These are phyloP conservation scores for Ophiostoma montium DNA, from an alignment of 2,329 filamentous ascomycete genomes.

Conservation along the genomic window DNA sequence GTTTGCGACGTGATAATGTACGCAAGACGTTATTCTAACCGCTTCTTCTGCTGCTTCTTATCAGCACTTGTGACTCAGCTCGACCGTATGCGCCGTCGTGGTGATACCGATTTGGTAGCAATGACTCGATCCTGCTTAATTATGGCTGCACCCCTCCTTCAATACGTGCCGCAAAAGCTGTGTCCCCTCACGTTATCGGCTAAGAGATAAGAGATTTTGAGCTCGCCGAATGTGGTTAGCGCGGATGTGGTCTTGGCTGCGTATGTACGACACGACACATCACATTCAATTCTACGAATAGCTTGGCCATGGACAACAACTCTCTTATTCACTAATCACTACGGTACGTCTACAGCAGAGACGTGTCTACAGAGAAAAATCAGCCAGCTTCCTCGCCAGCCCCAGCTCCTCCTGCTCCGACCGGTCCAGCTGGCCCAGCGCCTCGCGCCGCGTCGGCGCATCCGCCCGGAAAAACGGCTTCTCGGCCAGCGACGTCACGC, in stretches of 20 bases:
- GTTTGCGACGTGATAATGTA: neutral
- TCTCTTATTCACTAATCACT: too few species aligned
- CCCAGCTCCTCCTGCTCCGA: conserved; percentile 26
- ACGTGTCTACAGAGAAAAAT: conserved; percentile 8
- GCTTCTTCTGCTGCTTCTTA: neutral
- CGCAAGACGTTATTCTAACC: too few species aligned
- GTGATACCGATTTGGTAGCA: neutral
- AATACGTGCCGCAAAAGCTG: conserved; percentile 3
- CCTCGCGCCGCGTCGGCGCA: conserved; percentile 53
- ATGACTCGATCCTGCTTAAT: conserved; percentile 1
- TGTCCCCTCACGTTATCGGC: conserved; percentile 2
- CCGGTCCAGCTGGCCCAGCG: conserved; percentile 46
- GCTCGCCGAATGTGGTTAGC: conserved; percentile 5
- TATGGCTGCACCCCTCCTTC: conserved; percentile 1
- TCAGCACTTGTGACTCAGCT: too few species aligned
- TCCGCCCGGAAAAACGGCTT: conserved; percentile 52
- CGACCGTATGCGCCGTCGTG: neutral
- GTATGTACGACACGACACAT: too few species aligned
- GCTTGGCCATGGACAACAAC: too few species aligned
- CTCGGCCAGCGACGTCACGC: conserved; percentile 57
- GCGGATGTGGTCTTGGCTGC: neutral
- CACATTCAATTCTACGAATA: too few species aligned
- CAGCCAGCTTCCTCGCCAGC: conserved; percentile 9
- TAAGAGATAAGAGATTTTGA: conserved; percentile 4
- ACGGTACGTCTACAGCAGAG: neutral